Evolutionary conservation across 2,329 filamentous ascomycete genomes (phyloP).

Genomic region (Ceratocystis cubensis): DNA sequence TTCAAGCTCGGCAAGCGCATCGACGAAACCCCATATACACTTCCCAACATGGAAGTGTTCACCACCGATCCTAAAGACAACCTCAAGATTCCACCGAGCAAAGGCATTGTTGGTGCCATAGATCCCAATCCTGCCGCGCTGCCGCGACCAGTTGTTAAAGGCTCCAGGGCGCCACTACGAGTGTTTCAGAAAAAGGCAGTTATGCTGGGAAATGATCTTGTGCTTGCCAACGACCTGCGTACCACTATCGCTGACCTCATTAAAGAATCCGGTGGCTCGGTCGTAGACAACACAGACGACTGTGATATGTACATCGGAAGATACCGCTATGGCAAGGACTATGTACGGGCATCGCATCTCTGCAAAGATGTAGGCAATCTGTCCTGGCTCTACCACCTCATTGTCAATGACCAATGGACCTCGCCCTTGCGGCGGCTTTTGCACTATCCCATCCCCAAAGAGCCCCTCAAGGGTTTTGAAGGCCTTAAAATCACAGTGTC

Average conservation of each 20-base stretch:
- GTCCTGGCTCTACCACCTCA: constrained; percentile 85
- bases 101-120: constrained; percentile 55
- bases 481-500: constrained; percentile 73
- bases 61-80: constrained; percentile 42
- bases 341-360: constrained; percentile 59
- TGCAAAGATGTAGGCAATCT: constrained; percentile 83
- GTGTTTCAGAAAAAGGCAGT: constrained; percentile 70
- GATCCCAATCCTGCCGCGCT: constrained; percentile 36
- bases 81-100: constrained; percentile 44
- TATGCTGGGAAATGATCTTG: constrained; percentile 63
- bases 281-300: constrained; percentile 52
- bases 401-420: constrained; percentile 79
- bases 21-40: constrained; percentile 69
- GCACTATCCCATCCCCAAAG: constrained; percentile 73
- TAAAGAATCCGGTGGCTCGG: constrained; percentile 52
- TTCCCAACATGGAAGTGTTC: constrained; percentile 81
- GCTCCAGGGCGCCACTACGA: constrained; percentile 43
- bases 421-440: constrained; percentile 70
- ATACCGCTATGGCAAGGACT: constrained; percentile 70
- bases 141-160: constrained; percentile 33
- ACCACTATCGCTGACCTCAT: constrained; percentile 61
- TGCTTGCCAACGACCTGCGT: constrained; percentile 52
- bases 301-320: constrained; percentile 81
- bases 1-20: constrained; percentile 85
- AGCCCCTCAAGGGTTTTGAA: constrained; percentile 69